Conservation (phyloP, 345 rosid species). For the Eucalyptus polyanthemos region DNA sequence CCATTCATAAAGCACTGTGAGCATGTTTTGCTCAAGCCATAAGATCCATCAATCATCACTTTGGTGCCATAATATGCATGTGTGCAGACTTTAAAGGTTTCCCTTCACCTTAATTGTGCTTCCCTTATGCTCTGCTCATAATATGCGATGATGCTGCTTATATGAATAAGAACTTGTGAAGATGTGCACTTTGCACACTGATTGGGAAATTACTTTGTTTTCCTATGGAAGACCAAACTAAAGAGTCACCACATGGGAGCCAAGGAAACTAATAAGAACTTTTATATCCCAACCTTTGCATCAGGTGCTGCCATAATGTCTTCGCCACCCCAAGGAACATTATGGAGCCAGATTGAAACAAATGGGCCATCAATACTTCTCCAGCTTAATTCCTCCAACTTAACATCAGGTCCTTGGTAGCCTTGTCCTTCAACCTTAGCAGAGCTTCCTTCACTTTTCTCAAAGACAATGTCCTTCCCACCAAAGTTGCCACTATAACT, state of each 20-base stretch:
- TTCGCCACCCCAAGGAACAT: conserved; percentile 93
- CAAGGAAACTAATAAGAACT: neutral
- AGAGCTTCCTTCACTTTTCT: conserved; percentile 1
- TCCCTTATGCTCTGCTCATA: neutral
- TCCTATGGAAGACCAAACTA: neutral
- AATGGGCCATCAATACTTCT: conserved; percentile 83
- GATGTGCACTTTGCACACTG: neutral
- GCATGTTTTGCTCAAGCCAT: neutral
- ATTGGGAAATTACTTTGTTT: neutral
- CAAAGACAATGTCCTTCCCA: neutral
- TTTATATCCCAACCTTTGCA: conserved; percentile 57
- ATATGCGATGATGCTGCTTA: neutral
- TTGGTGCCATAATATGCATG: neutral
- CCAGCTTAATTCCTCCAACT: conserved; percentile 44
- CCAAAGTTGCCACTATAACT: conserved; percentile 9
- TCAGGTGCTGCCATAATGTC: conserved; percentile 80
- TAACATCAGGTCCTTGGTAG: conserved; percentile 58
- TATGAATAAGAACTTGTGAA: neutral
- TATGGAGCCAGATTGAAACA: conserved; percentile 93
- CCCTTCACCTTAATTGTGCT: neutral
- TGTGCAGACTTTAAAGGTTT: neutral
- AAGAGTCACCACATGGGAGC: neutral
- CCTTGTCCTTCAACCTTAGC: conserved; percentile 9
- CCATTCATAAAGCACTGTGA: neutral
- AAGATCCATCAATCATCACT: neutral